Conservation (phyloP, 768 basidiomycete genomes). For the Peribolospora kevripleyi region DNA sequence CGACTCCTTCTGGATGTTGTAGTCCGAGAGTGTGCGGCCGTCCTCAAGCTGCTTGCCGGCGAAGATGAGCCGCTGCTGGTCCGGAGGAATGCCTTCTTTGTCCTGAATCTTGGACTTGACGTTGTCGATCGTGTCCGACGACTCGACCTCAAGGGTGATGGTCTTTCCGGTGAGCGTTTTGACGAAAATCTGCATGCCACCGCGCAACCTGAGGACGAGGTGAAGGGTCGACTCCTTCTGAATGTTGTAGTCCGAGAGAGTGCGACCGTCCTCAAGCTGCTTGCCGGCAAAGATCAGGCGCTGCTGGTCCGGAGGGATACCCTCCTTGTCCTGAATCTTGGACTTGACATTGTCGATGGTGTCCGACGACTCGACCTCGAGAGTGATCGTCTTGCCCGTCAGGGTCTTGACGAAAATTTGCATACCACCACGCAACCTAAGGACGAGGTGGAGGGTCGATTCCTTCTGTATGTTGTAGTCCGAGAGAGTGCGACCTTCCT, state of each 20-base stretch:
- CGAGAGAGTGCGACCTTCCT: conserved; percentile 21
- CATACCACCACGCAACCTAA: conserved; percentile 54
- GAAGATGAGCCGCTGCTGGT: conserved; percentile 74
- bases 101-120: conserved; percentile 89
- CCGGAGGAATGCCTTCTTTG: conserved; percentile 81
- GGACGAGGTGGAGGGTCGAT: conserved; percentile 45
- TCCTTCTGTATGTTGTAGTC: conserved; percentile 68
- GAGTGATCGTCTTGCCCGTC: conserved; percentile 68
- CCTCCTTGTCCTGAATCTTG: conserved; percentile 88
- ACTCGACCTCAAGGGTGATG: conserved; percentile 79
- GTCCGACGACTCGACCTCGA: conserved; percentile 67
- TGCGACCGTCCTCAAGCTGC: conserved; percentile 26
- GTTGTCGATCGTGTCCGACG: conserved; percentile 78
- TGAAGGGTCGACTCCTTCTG: conserved; percentile 18
- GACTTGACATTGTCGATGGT: conserved; percentile 86
- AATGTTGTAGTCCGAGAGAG: conserved; percentile 21
- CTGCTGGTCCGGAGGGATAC: conserved; percentile 49
- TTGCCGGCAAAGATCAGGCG: conserved; percentile 30
- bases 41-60: conserved; percentile 84
- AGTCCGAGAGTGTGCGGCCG: conserved; percentile 69
- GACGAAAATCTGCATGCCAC: conserved; percentile 75
- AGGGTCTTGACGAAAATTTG: conserved; percentile 69
- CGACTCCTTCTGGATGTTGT: conserved; percentile 67
- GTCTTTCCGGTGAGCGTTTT: conserved; percentile 76
- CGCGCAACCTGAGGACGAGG: conserved; percentile 38